Percentiles rank a stretch among this genome's conserved stretches.
phyloP scores from a whole-genome alignment of 495 filamentous ascomycete species.

The Trichoderma erinaceum region DNA sequence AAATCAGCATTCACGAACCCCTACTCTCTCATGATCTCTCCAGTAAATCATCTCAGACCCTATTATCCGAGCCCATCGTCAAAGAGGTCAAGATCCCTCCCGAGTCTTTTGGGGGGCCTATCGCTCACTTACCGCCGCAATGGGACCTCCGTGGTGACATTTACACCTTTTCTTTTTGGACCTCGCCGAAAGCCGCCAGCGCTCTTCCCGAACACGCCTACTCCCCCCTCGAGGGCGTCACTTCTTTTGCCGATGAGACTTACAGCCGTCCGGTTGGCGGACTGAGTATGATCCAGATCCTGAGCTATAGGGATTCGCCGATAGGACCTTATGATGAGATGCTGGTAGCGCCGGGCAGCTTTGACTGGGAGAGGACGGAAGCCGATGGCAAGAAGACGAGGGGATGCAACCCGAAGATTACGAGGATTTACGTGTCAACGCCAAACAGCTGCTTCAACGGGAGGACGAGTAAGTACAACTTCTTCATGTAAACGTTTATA shows the following conservation, averaged over 20 bases:
- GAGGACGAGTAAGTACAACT: constrained; percentile 24
- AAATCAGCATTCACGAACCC: neutral
- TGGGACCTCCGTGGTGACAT: constrained; percentile 36
- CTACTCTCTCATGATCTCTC: neutral
- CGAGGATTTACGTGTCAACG: constrained; percentile 47
- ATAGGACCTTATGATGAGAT: constrained; percentile 49
- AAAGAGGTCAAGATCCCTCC: neutral
- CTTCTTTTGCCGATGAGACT: constrained; percentile 25
- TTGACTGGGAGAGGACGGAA: constrained; percentile 30
- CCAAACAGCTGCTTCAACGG: constrained; percentile 45
- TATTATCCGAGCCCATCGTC: neutral
- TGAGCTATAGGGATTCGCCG: constrained; percentile 44
- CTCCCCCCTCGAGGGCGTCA: constrained; percentile 36
- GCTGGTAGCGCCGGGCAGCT: constrained; percentile 39
- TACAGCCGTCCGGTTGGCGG: constrained; percentile 35
- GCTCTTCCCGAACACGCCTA: constrained; percentile 30
- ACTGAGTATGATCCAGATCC: constrained; percentile 39
- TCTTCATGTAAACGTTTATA: too few relatives aligned
- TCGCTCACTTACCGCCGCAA: constrained; percentile 28
- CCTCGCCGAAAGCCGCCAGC: constrained; percentile 20
- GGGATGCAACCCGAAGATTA: constrained; percentile 29
- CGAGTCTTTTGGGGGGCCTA: constrained; percentile 1
- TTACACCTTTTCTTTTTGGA: constrained; percentile 36
- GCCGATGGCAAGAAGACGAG: constrained; percentile 22
- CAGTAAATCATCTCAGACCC: neutral